Evolutionary conservation across 2,329 filamentous ascomycete species (phyloP), one percentile per base, ranked within the genome.

Genomic region (Botrytis hyacinthi): DNA sequence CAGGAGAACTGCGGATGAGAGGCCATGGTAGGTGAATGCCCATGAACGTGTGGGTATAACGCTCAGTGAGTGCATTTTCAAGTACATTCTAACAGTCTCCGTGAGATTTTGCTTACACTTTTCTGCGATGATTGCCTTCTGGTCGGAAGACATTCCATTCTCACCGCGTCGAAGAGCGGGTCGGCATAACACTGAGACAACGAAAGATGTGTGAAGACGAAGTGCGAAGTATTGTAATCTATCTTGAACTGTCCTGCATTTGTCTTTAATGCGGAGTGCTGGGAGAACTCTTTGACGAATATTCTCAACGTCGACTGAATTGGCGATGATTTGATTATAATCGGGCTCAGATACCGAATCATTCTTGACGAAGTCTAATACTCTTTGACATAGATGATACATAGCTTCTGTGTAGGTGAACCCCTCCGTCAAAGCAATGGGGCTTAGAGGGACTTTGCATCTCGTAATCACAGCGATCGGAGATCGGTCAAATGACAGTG

Each of bases 61-160:
- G 2, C 89, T 91, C 44, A 91, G 82, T 75, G 90, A 89, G 80
- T 91, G 89, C 89, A 91, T 91, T 26, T 89, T 88, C 35, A 91
- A 83, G 78, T 91, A 91, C 89, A 91, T 91, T 59, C 88, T 86
- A 18, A 91, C 89, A 20, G 89, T 91, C 79, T 91, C 89, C 9
- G 88, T 88, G 40, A 91, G 82, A 78, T 90, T 91, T 26, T 83
- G 81, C 79, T 90, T 90, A 83, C 89, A 91, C 73, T 86, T 86
- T 42, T 87, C 85, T 2, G 87, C 87, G 0, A 91, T 82, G 1
- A 85, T 81, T 62, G 84, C 84, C 77, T 89, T 89, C 77, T 91
- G 88, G 48, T 69, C 1, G 83, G 78, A 0, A 83, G 78, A 6
- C 59, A 91, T 84, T n/a, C 85, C 87, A 59, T 63, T 76, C 46